Evolutionary conservation across 176 grass and related monocot genomes (phyloP).

Genomic region (Carex scoparia): DNA sequence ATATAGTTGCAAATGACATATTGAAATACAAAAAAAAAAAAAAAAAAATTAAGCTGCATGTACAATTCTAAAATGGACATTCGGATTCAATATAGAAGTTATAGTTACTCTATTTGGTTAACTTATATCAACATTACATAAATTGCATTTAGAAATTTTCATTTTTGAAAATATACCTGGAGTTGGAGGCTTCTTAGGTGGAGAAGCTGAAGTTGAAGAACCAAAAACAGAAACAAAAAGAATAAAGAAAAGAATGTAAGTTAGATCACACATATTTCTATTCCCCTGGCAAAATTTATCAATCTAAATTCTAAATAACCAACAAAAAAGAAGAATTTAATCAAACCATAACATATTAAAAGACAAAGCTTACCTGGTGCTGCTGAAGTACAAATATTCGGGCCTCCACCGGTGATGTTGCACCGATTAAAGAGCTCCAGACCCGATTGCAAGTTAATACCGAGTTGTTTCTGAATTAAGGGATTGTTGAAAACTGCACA

Average conservation of each 20-base stretch:
- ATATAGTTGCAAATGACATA: no score
- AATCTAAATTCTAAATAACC: neutral
- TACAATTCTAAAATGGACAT: neutral
- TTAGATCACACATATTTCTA: neutral
- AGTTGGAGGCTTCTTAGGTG: neutral
- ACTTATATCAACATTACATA: neutral
- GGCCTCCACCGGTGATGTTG: conserved; percentile 19
- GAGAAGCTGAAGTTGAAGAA: neutral
- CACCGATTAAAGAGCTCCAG: neutral
- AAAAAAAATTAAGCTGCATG: no score
- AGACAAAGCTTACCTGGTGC: conserved; percentile 7
- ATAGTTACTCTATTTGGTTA: neutral
- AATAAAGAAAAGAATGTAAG: neutral
- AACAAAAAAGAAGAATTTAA: neutral
- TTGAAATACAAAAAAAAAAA: no score
- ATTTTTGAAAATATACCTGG: neutral
- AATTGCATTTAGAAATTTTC: neutral
- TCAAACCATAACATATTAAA: neutral
- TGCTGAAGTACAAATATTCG: conserved; percentile 2
- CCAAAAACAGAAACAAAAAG: neutral
- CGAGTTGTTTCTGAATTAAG: neutral
- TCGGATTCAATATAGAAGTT: neutral
- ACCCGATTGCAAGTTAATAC: neutral
- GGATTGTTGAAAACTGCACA: conserved; percentile 25
- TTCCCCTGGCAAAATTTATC: neutral